phyloP scores from a whole-genome alignment of 768 basidiomycete genomes.

The Amanita pseudoporphyria region DNA sequence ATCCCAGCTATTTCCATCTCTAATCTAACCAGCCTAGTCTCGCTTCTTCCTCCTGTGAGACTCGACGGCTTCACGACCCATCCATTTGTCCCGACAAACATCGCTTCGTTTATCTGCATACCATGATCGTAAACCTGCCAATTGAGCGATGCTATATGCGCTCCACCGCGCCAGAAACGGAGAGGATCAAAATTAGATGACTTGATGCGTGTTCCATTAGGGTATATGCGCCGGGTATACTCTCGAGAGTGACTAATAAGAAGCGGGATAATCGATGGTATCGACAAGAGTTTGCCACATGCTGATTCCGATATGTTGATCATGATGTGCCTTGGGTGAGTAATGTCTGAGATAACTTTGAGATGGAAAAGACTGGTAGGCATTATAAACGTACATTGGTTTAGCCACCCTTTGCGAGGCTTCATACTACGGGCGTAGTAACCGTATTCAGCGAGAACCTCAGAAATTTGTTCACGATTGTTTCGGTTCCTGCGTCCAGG shows the following conservation, averaged over 20 bases:
- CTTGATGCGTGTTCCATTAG: constrained; percentile 43
- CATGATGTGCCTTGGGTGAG: constrained; percentile 37
- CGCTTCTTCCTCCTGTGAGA: constrained; percentile 18
- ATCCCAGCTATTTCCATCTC: constrained; percentile 30
- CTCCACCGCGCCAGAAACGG: constrained; percentile 45
- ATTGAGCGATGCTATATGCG: constrained; percentile 49
- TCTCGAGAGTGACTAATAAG: constrained; percentile 32
- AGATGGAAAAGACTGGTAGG: neutral
- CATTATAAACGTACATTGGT: constrained; percentile 19
- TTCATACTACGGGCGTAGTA: constrained; percentile 58
- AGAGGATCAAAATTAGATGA: constrained; percentile 47
- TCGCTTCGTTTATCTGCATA: constrained; percentile 53
- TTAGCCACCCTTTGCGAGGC: constrained; percentile 41
- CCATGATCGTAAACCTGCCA: constrained; percentile 54
- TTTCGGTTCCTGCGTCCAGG: constrained; percentile 13
- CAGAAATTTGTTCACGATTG: constrained; percentile 28
- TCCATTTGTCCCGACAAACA: constrained; percentile 47
- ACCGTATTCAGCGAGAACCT: constrained; percentile 44
- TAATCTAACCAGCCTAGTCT: no score
- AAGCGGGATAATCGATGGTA: constrained; percentile 23
- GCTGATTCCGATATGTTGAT: constrained; percentile 54
- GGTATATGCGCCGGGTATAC: constrained; percentile 48
- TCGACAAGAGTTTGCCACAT: constrained; percentile 23
- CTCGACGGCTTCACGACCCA: constrained; percentile 42
- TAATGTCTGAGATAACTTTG: constrained; percentile 20